These are phyloP conservation scores for Termitomyces eurrhizus DNA, from an alignment of 768 basidiomycete species.

Conservation along the genomic window DNA sequence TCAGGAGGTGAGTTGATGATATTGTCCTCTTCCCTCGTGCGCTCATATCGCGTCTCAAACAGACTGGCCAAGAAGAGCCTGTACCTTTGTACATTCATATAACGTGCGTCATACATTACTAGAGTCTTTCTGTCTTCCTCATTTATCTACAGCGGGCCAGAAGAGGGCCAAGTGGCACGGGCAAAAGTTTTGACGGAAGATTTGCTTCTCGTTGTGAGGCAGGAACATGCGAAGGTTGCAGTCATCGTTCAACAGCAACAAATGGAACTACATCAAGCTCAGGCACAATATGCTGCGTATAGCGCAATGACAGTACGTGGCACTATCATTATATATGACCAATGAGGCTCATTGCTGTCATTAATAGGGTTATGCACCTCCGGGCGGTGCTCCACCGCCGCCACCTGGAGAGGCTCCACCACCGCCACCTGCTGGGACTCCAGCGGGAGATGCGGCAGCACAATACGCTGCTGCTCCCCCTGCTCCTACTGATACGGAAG, in stretches of 20 bases:
- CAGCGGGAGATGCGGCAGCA: slow-evolving; percentile 40
- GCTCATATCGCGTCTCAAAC: neutral
- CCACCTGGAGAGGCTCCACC: slow-evolving; percentile 46
- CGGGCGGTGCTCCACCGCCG: slow-evolving; percentile 51
- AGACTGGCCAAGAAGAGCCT: slow-evolving; percentile 46
- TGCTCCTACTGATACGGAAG: slow-evolving; percentile 43
- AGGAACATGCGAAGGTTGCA: slow-evolving; percentile 79
- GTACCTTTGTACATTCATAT: slow-evolving; percentile 93
- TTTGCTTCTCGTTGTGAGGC: slow-evolving; percentile 77
- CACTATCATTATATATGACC: slow-evolving; percentile 3
- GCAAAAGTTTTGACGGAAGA: slow-evolving; percentile 83
- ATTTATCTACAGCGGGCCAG: slow-evolving; percentile 31
- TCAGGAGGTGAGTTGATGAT: slow-evolving; percentile 59
- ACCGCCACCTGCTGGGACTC: slow-evolving; percentile 41
- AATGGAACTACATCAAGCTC: slow-evolving; percentile 84
- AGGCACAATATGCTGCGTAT: slow-evolving; percentile 76
- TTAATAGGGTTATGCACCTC: slow-evolving; percentile 41
- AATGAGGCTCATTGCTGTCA: slow-evolving; percentile 1
- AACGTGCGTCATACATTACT: slow-evolving; percentile 48
- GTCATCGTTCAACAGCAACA: slow-evolving; percentile 61
- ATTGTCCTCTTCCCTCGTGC: too few species aligned
- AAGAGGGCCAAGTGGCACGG: slow-evolving; percentile 72
- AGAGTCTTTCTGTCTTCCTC: neutral
- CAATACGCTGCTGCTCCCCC: slow-evolving; percentile 34
- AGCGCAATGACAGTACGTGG: slow-evolving; percentile 53